A percentile compares a stretch with the other conserved stretches of the same genome.
phyloP scores from a whole-genome alignment of 2,329 filamentous ascomycete species.

The Fusarium keratoplasticum region DNA sequence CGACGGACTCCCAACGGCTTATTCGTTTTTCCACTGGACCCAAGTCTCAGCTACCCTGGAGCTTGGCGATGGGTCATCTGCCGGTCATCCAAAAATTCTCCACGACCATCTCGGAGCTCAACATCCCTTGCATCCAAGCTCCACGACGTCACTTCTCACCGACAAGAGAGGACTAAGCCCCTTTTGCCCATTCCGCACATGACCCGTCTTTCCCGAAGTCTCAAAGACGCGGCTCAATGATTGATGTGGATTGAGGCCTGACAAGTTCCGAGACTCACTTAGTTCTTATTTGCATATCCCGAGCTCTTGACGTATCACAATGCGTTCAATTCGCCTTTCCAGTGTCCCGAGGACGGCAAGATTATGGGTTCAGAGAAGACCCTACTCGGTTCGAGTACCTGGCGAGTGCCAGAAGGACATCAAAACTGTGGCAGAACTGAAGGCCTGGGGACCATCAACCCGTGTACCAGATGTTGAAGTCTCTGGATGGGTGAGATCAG shows the following conservation, averaged over 20 bases:
- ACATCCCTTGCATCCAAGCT: conserved; percentile 29
- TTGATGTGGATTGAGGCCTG: background rate
- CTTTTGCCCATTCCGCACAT: conserved; percentile 11
- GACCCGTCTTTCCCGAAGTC: background rate
- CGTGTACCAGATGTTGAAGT: conserved; percentile 67
- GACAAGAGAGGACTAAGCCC: conserved; percentile 11
- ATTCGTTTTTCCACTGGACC: conserved; percentile 8
- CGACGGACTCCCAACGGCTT: background rate
- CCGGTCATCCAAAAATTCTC: conserved; percentile 18
- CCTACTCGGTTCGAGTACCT: conserved; percentile 50
- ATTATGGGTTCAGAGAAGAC: conserved; percentile 27
- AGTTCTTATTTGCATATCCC: conserved; percentile 4
- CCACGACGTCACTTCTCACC: conserved; percentile 24
- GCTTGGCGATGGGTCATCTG: background rate
- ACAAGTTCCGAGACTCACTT: conserved; percentile 3
- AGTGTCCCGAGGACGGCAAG: conserved; percentile 19
- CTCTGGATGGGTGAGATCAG: conserved; percentile 84
- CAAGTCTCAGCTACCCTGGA: conserved; percentile 29
- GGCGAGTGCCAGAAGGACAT: conserved; percentile 48
- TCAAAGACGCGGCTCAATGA: conserved; percentile 4
- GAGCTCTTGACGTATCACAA: conserved; percentile 20
- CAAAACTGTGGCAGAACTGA: conserved; percentile 65
- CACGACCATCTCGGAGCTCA: conserved; percentile 27
- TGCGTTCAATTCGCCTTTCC: conserved; percentile 37
- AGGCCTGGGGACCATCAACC: conserved; percentile 62